Evolutionary conservation across 306 rosid species (phyloP), one percentile per base, ranked within the genome.

Genomic region (Hylodesmum podocarpum): DNA sequence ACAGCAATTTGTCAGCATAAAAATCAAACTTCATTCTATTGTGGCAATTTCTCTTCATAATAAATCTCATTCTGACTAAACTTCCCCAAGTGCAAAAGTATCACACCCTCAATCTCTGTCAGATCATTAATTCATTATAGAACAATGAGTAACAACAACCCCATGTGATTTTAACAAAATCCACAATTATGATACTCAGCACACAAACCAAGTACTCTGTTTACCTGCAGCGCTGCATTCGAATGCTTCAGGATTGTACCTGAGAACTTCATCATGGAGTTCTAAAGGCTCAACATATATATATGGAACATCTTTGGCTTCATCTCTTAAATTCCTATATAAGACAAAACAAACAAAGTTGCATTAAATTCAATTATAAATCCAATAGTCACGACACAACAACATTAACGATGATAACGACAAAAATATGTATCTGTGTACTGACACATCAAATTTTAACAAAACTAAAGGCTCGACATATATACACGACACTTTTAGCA

Each of bases 251-350:
- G 91, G 89, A 86, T 91, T 81, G 85, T 73, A 85, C 80, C 82
- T 86, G n/a, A 96, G 84, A 86, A 96, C 97, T 79, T 87, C 93
- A 46, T 87, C 91, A 22, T 84, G 87, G 81, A 96, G 93, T 86
- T 87, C 88, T 76, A 84, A 83, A 80, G 92, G 88, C 70, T 88
- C 96, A 19, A 66, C 75, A 33, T 83, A 82, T 70, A 80, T 79
- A 78, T 78, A 64, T 2, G 77, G 27, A 87, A 58, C 84, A 75
- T 43, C 86, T 33, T 47, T 67, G 71, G 87, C 72, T 62, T 89
- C 93, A 74, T 91, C 97, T 87, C 90, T 82, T 63, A 96, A 88
- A 79, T 87, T 92, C 95, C 99, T 96, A 80, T 47, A 72, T n/a
- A 77, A 40, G 50, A 77, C 21, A 61, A 47, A 72, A 31, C 22